Base-by-base conservation (phyloP, 331 rosid species). In the Phaseolus coccineus region DNA sequence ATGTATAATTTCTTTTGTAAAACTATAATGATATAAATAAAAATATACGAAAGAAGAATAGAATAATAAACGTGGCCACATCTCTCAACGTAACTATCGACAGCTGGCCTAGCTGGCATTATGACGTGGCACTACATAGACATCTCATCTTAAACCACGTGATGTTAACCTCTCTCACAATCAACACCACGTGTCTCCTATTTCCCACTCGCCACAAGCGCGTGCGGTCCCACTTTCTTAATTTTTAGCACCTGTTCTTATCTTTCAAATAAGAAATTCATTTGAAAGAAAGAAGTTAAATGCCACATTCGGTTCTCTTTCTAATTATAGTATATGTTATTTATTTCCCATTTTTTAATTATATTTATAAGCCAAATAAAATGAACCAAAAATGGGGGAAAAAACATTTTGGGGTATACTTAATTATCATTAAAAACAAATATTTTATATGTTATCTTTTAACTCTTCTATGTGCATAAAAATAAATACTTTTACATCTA, bases 31-130 rank as follows among this genome's bases (percentile, higher is more conserved):
- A 19, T 19, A 19, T 19, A 19, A 19, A 19, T 19, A 19, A 19
- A 19, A 19, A 19, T 19, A 19, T 19, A 19, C 22, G 22, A 19
- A 35, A 19, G 8, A 12, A 12, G 5, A 9, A 22, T n/a, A 57
- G 1, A 59, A 56, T 83, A 87, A 73, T 83, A 87, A 80, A 82
- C 91, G 84, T 77, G 85, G 51, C 79, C 71, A 69, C 69, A 83
- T 80, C 50, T 40, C 8, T 68, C 37, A 3, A 59, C 81, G 71
- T 66, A 74, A 50, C 73, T 75, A 77, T 80, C 83, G 50, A 87
- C 86, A 84, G 89, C 82, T 63, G 83, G 80, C 56, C 52, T 4
- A 84, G 89, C 82, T 63, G 83, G 80, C 56, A 57, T 4, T 48
- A 1, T 78, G 82, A 79, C 68, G 91, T 88, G 91, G 87, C 82